Base-by-base conservation (phyloP, 2,329 filamentous ascomycete genomes). In the Volutella citrinella region DNA sequence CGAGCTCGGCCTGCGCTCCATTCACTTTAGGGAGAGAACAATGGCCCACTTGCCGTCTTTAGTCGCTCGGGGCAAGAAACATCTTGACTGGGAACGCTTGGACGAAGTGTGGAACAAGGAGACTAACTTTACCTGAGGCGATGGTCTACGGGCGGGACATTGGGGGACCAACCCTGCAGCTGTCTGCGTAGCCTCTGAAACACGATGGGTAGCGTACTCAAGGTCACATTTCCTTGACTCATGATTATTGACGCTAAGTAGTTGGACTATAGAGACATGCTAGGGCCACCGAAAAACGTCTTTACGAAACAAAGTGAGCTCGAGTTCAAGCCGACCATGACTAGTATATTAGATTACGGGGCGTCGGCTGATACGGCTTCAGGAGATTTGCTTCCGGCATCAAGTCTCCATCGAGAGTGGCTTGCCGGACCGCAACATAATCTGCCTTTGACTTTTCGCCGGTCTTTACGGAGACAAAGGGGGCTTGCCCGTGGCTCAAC, bases 91-190 rank as follows among this genome's bases (percentile, higher is more conserved):
- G 48, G 48, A 51, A 18, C 51, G 51, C 12, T 36, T 51, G 7
- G 48, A 48, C 7, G 30, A 51, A 31, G 51, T 48, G 48, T 51
- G 64, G 64, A 58, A 63, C 15, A 65, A 68, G 36, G 34, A 45
- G n/a, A 55, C 54, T 13, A 62, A 62, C 36, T 46, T 58, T 5
- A 62, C 58, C 0, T 62, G 59, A 57, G 58, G 57, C 4, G 46
- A 50, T 15, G 58, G 58, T 8, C 29, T 48, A 14, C 62, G 59
- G 56, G 59, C 58, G 3, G 63, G 63, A 3, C 49, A 54, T 2
- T 65, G 55, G 43, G 63, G 63, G 1, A 70, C 57, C 54, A 72
- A 72, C 40, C 69, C 68, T 25, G 68, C 72, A 43, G 63, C 68
- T 10, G 54, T 42, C 14, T 70, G 69, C 24, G 40, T 66, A n/a